These are phyloP conservation scores for Phytophthora sansomeana DNA, from an alignment of 352 stramenopile species.

Conservation along the genomic window DNA sequence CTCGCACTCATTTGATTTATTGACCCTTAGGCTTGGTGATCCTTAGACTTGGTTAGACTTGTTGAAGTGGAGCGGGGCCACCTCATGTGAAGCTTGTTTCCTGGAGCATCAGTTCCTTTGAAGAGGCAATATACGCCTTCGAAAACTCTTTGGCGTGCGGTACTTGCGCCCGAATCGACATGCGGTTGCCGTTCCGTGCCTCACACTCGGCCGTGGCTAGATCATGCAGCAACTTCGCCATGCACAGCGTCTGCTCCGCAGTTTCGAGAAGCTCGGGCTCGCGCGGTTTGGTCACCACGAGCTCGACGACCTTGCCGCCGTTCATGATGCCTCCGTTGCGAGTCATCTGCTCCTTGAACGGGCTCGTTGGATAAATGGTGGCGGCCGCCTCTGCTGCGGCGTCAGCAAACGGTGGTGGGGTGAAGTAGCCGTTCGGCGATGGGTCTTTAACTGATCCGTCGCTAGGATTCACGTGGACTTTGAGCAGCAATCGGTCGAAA, in stretches of 20 bases:
- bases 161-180: slow-evolving; percentile 61
- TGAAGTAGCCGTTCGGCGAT: slow-evolving; percentile 33
- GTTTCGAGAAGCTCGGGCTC: slow-evolving; percentile 62
- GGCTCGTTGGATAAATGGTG: slow-evolving; percentile 39
- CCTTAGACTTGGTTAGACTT: neutral
- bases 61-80: neutral
- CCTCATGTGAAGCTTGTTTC: slow-evolving; percentile 51
- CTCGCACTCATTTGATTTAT: neutral
- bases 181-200: slow-evolving; percentile 62
- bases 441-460: slow-evolving; percentile 34
- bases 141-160: slow-evolving; percentile 72
- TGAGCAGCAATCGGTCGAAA: slow-evolving; percentile 57
- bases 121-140: slow-evolving; percentile 68
- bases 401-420: slow-evolving; percentile 21
- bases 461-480: slow-evolving; percentile 50
- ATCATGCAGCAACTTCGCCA: slow-evolving; percentile 82
- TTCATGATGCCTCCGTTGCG: slow-evolving; percentile 62
- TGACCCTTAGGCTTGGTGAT: neutral
- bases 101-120: slow-evolving; percentile 75
- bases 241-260: slow-evolving; percentile 75
- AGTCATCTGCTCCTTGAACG: slow-evolving; percentile 63
- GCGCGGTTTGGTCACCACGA: slow-evolving; percentile 43
- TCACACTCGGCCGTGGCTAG: slow-evolving; percentile 74
- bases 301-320: slow-evolving; percentile 42
- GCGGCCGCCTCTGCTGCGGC: slow-evolving; percentile 24